Percentiles rank a stretch among this genome's conserved stretches.
These are phyloP conservation scores for Pyrenophora graminea DNA, from an alignment of 2,329 filamentous ascomycete species.

Conservation along the genomic window DNA sequence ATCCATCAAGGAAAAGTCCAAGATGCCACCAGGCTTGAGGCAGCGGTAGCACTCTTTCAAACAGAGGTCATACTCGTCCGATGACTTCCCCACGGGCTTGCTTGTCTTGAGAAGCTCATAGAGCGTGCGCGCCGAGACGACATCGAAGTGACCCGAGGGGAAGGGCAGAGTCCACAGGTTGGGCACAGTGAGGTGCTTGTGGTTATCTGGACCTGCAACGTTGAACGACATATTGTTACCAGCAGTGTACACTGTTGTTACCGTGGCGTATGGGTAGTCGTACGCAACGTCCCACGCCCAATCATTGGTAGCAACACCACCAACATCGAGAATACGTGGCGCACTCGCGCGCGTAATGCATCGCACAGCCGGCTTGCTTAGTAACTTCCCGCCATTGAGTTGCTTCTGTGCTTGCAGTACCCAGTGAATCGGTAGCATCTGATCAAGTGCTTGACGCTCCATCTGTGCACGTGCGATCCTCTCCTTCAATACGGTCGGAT, in stretches of 20 bases:
- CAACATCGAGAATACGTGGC: slow-evolving; percentile 80
- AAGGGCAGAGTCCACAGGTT: slow-evolving; percentile 83
- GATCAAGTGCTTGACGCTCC: slow-evolving; percentile 77
- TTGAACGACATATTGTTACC: slow-evolving; percentile 49
- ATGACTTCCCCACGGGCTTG: slow-evolving; percentile 53
- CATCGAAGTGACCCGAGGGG: slow-evolving; percentile 81
- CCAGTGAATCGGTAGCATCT: slow-evolving; percentile 66
- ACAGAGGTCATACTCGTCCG: slow-evolving; percentile 85
- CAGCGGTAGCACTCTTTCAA: slow-evolving; percentile 86
- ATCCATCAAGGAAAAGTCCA: slow-evolving; percentile 90
- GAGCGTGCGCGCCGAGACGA: slow-evolving; percentile 86
- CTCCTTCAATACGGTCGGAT: slow-evolving; percentile 67
- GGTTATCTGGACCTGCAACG: slow-evolving; percentile 79
- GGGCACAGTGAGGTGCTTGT: slow-evolving; percentile 78
- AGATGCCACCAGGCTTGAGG: slow-evolving; percentile 87
- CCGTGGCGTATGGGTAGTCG: slow-evolving; percentile 80
- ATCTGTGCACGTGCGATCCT: slow-evolving; percentile 63
- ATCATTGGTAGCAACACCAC: slow-evolving; percentile 81
- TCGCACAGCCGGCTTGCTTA: slow-evolving; percentile 55
- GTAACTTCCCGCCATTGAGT: slow-evolving; percentile 63
- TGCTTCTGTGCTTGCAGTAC: slow-evolving; percentile 64
- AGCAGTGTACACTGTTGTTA: slow-evolving; percentile 80
- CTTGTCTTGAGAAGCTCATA: slow-evolving; percentile 77
- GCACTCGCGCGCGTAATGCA: slow-evolving; percentile 61
- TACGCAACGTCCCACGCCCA: slow-evolving; percentile 95